Evolutionary conservation across 306 rosid genomes (phyloP).

Genomic region (Lagenaria siceraria): DNA sequence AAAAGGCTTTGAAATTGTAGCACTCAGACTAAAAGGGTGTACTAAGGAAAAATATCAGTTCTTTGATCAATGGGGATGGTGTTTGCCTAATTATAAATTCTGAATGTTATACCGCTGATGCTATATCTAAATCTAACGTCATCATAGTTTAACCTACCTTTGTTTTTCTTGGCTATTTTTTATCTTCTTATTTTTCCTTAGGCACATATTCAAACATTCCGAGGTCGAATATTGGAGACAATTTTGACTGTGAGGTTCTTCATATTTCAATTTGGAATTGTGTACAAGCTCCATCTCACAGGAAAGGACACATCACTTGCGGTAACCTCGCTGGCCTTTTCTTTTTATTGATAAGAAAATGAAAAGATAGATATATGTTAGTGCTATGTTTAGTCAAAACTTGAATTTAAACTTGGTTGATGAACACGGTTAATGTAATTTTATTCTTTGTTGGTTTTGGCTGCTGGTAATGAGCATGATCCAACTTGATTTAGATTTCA

Average conservation of each 20-base stretch:
- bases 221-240: constrained; percentile 92
- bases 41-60: too few species aligned
- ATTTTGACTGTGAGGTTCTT: constrained; percentile 77
- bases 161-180: not conserved
- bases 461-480: not conserved
- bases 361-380: not conserved
- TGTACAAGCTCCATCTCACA: constrained; percentile 75
- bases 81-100: not conserved
- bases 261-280: constrained; percentile 71
- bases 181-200: constrained; percentile 15
- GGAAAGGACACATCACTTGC: constrained; percentile 65
- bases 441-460: not conserved
- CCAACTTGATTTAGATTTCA: not conserved
- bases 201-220: constrained; percentile 73
- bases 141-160: not conserved
- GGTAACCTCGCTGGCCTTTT: constrained; percentile 26
- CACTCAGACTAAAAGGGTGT: too few species aligned
- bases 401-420: not conserved
- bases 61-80: not conserved
- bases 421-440: not conserved
- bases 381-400: not conserved
- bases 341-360: not conserved
- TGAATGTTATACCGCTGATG: not conserved
- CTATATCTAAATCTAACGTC: not conserved
- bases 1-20: too few species aligned